These are phyloP conservation scores for Xylaria sp. DNA, from an alignment of 2,329 filamentous ascomycete genomes.

Conservation along the genomic window DNA sequence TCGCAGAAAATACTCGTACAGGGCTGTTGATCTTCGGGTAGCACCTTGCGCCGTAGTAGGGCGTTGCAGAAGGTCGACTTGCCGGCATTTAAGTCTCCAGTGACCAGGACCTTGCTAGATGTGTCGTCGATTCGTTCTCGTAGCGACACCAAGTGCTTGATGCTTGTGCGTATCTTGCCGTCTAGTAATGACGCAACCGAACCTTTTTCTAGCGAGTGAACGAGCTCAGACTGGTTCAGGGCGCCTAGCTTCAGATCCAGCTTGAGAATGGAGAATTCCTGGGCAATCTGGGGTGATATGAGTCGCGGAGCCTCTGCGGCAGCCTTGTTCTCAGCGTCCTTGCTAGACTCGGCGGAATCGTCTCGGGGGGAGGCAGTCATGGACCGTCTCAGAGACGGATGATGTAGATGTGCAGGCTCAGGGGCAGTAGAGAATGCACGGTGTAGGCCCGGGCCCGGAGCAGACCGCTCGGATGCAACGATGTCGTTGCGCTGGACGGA, in stretches of 20 bases:
- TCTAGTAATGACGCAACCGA: slow-evolving; percentile 92
- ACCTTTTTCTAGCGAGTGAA: slow-evolving; percentile 92
- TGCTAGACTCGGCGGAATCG: slow-evolving; percentile 76
- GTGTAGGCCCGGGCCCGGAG: slow-evolving; percentile 69
- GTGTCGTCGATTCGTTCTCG: slow-evolving; percentile 97
- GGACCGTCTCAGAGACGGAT: slow-evolving; percentile 71
- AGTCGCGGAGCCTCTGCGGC: slow-evolving; percentile 77
- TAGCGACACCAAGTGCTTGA: slow-evolving; percentile 87
- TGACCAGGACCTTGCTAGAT: slow-evolving; percentile 94
- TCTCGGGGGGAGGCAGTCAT: slow-evolving; percentile 75
- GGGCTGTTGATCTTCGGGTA: slow-evolving; percentile 97
- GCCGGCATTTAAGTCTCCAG: slow-evolving; percentile 94
- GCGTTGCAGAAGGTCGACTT: slow-evolving; percentile 99
- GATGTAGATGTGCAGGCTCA: slow-evolving; percentile 61
- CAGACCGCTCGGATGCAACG: slow-evolving; percentile 56
- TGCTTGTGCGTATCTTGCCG: slow-evolving; percentile 92
- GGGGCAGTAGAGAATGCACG: slow-evolving; percentile 72
- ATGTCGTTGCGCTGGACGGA: slow-evolving; percentile 74
- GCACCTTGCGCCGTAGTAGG: slow-evolving; percentile 87
- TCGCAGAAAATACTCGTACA: slow-evolving; percentile 99
- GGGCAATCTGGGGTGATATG: slow-evolving; percentile 90
- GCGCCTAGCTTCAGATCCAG: slow-evolving; percentile 91
- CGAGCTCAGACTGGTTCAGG: slow-evolving; percentile 86
- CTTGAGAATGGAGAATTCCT: slow-evolving; percentile 96
- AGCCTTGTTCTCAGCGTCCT: slow-evolving; percentile 70